Base-by-base conservation (phyloP, 1,284 basidiomycete genomes). In the Serendipita sp. region DNA sequence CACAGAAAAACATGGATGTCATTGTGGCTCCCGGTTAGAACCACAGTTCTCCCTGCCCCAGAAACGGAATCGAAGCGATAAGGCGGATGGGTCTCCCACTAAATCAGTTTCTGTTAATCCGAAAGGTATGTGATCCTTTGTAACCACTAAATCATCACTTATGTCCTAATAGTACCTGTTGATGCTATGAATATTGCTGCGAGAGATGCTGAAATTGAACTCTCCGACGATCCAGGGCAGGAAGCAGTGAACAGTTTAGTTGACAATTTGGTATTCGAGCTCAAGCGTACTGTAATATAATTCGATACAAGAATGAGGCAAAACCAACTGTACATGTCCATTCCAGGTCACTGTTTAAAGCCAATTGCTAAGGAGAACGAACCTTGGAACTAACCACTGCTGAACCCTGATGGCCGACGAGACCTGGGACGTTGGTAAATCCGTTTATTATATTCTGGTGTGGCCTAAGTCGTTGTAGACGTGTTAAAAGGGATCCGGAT, bases 21-120 rank as follows among this genome's bases (percentile, higher is more conserved):
- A 50, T 62, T 45, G 30, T 50, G 13, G 61, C 44, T 30, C 32
- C 15, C 26, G 61, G 50, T 29, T 62, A 49, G 12, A 62, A 50
- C 45, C 44, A 34, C 61, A 58, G 29, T 58, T 58, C 34, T 30
- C 26, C 10, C 32, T 58, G 10, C 34, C 53, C 8, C 22, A 22
- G 10, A 58, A 58, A 29, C 22, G 53, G n/a, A 32, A 5, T 58
- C 29, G 53, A 10, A 30, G 8, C 47, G 47, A n/a, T 10, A 35
- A 35, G 53, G 34, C 8, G 10, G 29, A 58, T n/a, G 29, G 32
- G 29, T 58, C 34, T 35, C 26, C 53, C n/a, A 30, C 34, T 32
- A 58, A 30, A 58, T 30, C 47, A 17, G 29, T n/a, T 22, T 15
- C 47, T n/a, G 47, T 8, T 22, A n/a, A 49, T 6, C 8, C 47